A percentile compares a stretch with the other conserved stretches of the same genome.
Conservation (phyloP, 2,329 filamentous ascomycete genomes). For the Apiospora kogelbergensis region DNA sequence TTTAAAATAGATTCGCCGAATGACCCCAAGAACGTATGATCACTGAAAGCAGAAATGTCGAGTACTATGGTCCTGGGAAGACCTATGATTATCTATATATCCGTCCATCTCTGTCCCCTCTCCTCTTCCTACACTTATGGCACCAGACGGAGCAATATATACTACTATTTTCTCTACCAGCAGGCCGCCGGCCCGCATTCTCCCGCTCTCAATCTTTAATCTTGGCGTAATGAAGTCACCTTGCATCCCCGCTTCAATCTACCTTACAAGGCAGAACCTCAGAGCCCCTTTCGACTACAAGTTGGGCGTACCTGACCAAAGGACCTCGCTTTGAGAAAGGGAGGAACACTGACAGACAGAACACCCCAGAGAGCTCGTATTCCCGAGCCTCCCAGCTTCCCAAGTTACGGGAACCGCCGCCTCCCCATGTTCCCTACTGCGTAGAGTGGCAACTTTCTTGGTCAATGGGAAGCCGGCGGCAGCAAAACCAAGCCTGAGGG, state of each 20-base stretch:
- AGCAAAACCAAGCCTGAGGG: neutral
- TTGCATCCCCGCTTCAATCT: neutral
- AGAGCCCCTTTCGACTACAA: neutral
- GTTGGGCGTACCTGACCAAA: neutral
- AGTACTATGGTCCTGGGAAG: neutral
- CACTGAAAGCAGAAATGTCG: neutral
- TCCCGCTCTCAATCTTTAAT: neutral
- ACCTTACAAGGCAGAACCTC: neutral
- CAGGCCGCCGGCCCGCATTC: neutral
- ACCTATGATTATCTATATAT: neutral
- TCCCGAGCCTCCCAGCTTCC: neutral
- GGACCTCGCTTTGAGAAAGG: neutral
- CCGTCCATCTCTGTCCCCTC: neutral
- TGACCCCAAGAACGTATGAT: neutral
- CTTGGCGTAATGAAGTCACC: neutral
- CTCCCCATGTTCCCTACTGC: neutral
- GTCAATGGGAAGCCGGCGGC: neutral
- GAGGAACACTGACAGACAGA: neutral
- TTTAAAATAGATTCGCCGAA: neutral
- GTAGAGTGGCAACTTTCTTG: neutral
- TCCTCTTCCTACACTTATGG: neutral
- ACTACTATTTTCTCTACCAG: no score
- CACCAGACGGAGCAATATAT: neutral
- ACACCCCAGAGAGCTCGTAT: neutral
- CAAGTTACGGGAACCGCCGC: neutral